Base-by-base conservation (phyloP, 2,329 filamentous ascomycete species). In the Pseudopithomyces chartarum region DNA sequence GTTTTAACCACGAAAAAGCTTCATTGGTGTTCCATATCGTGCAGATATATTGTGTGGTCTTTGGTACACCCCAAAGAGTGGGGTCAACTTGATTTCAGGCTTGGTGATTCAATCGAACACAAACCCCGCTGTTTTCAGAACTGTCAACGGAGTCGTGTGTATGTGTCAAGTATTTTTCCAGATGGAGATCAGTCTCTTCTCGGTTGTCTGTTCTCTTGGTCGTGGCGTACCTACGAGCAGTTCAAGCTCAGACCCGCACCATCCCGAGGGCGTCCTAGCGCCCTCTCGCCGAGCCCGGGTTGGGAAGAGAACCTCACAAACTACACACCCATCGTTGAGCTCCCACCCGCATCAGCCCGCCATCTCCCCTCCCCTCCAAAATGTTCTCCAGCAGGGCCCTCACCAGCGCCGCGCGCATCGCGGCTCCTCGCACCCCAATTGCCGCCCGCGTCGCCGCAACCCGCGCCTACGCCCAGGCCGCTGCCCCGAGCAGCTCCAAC, bases 401-500 rank as follows among this genome's bases (percentile, higher is more conserved):
- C 75, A 82, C 81, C 76, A 80, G 82, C 70, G 81, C 81, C 77
- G 79, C 84, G 73, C 84, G 84, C 73, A 81, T 82, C 73, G 79
- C 79, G 73, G 78, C 76, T 65, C 78, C 79, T 71, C 82, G 89
- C 78, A 81, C 82, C 74, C 78, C 83, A 71, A 81, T 88, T 76
- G 83, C 85, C 69, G 79, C 85, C 74, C 82, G 79, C 68, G 77
- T 82, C 73, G 84, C 85, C 74, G 84, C 85, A 73, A 81, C 87
- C 79, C 89, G 93, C 79, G 87, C 86, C 79, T 97, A 92, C 81
- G 92, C 92, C 81, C 29, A 38, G 85, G 91, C 67, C 34, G 68
- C 69, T 72, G 77, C 81, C 64, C 71, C 78, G 62, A 82, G 85
- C 73, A 78, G 86, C 69, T 78, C 84, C 73, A 81, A 87, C 77